These are phyloP conservation scores for Mortierella claussenii DNA, from an alignment of 192 early-diverging fungal genomes.

Conservation along the genomic window DNA sequence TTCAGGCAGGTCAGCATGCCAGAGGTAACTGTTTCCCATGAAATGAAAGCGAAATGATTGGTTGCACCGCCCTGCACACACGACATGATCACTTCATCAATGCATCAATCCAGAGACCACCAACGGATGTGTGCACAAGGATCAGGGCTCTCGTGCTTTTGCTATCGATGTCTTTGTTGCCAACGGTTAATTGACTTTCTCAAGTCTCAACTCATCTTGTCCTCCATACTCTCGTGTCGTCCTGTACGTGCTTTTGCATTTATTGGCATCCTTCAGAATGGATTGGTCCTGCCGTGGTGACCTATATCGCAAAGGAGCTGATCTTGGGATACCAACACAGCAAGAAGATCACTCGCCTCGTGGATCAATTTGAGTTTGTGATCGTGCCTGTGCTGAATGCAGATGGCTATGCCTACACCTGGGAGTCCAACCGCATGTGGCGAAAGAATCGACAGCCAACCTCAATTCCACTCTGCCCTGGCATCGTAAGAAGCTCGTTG, in stretches of 20 bases:
- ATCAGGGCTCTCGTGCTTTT: too few relatives aligned
- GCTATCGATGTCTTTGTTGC: too few relatives aligned
- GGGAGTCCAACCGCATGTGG: slow-evolving; percentile 57
- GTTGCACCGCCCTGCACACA: too few relatives aligned
- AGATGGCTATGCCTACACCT: slow-evolving; percentile 59
- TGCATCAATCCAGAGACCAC: too few relatives aligned
- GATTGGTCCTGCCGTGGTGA: slow-evolving; percentile 48
- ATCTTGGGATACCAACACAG: slow-evolving; percentile 35
- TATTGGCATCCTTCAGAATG: slow-evolving; percentile 15
- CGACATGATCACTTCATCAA: too few relatives aligned
- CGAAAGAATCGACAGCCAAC: slow-evolving; percentile 61
- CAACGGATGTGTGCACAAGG: not conserved
- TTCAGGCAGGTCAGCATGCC: slow-evolving; percentile 57
- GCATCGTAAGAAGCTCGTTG: slow-evolving; percentile 38
- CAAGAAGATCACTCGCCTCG: slow-evolving; percentile 42
- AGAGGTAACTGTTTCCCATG: too few relatives aligned
- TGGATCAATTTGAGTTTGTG: slow-evolving; percentile 55
- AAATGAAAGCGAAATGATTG: too few relatives aligned
- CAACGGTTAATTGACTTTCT: too few relatives aligned
- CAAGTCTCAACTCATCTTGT: too few relatives aligned
- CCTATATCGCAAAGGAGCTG: slow-evolving; percentile 55
- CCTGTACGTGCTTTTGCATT: slow-evolving; percentile 11
- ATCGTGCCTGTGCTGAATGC: slow-evolving; percentile 60
- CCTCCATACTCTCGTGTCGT: too few relatives aligned
- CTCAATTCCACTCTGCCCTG: slow-evolving; percentile 29